phyloP scores from a whole-genome alignment of 257 asterid genomes.

The Gentiana straminea region DNA sequence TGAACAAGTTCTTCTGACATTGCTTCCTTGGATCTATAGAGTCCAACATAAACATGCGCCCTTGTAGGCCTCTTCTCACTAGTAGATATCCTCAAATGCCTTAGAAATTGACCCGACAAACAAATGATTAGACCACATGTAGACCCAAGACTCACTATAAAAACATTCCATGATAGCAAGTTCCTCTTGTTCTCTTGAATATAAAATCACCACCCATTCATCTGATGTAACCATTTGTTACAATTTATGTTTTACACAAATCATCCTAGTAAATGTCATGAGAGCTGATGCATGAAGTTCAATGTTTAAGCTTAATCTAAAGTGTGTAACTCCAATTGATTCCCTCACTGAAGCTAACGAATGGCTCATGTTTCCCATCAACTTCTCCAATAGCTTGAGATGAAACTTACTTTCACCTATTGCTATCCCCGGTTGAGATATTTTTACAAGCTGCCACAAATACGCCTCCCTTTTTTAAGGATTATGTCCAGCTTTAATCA shows the following conservation, averaged over 20 bases:
- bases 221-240: constrained; percentile 84
- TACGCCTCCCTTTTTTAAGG: too few relatives aligned
- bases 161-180: constrained; percentile 39
- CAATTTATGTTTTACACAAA: constrained; percentile 47
- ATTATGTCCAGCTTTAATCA: too few relatives aligned
- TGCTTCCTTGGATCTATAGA: constrained; percentile 76
- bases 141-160: constrained; percentile 73
- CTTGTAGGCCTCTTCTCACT: constrained; percentile 69
- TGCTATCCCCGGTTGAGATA: too few relatives aligned
- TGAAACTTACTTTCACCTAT: too few relatives aligned
- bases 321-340: too few relatives aligned
- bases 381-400: too few relatives aligned
- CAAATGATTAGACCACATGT: constrained; percentile 37
- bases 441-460: too few relatives aligned
- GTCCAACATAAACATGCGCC: constrained; percentile 79
- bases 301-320: too few relatives aligned
- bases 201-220: constrained; percentile 79
- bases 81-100: constrained; percentile 59
- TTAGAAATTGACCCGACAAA: constrained; percentile 57
- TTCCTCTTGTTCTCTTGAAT: constrained; percentile 61
- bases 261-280: constrained; percentile 59
- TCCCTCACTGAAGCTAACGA: too few relatives aligned
- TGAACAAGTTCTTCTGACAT: constrained; percentile 61
- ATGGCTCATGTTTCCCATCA: too few relatives aligned
- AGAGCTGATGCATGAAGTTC: constrained; percentile 37